A percentile compares a stretch with the other conserved stretches of the same genome.
Evolutionary conservation across 495 filamentous ascomycete genomes (phyloP).

Genomic region (Podospora appendiculata): DNA sequence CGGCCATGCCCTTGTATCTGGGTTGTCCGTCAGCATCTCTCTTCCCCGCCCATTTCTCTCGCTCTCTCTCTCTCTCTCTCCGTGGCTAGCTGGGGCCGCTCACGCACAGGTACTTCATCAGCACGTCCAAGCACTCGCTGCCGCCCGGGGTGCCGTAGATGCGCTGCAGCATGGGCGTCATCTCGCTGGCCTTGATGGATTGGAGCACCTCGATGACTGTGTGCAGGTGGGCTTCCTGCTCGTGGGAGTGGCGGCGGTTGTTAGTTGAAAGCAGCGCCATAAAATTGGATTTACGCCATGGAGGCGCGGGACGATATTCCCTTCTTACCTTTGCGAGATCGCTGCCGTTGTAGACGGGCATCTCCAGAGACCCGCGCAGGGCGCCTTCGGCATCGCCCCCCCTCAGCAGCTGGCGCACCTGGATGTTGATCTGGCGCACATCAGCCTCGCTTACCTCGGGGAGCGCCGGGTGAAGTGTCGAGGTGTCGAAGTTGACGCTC

Average conservation of each 20-base stretch:
- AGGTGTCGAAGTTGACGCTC: conserved; percentile 75
- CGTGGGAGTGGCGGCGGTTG: no score
- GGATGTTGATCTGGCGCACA: conserved; percentile 61
- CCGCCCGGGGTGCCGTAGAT: conserved; percentile 67
- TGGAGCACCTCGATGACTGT: conserved; percentile 83
- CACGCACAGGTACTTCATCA: conserved; percentile 73
- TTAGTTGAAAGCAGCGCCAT: no score
- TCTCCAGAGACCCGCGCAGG: conserved; percentile 70
- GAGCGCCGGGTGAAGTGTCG: conserved; percentile 66
- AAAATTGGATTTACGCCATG: no score
- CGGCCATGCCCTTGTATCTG: conserved; percentile 80
- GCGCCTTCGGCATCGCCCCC: conserved; percentile 82
- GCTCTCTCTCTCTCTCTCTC: neutral
- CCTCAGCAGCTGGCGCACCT: conserved; percentile 78
- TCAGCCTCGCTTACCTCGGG: conserved; percentile 60
- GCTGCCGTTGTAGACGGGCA: conserved; percentile 48
- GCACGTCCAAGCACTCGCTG: conserved; percentile 60
- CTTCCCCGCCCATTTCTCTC: neutral
- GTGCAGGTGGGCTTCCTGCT: conserved; percentile 64
- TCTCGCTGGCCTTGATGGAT: conserved; percentile 82
- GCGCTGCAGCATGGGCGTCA: conserved; percentile 72
- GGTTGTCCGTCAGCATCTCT: neutral
- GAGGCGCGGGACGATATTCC: neutral
- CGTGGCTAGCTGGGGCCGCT: neutral
- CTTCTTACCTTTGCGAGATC: conserved; percentile 54